Evolutionary conservation across 495 filamentous ascomycete genomes (phyloP), one percentile per base, ranked within the genome.

Genomic region (Aspergillus affinis): DNA sequence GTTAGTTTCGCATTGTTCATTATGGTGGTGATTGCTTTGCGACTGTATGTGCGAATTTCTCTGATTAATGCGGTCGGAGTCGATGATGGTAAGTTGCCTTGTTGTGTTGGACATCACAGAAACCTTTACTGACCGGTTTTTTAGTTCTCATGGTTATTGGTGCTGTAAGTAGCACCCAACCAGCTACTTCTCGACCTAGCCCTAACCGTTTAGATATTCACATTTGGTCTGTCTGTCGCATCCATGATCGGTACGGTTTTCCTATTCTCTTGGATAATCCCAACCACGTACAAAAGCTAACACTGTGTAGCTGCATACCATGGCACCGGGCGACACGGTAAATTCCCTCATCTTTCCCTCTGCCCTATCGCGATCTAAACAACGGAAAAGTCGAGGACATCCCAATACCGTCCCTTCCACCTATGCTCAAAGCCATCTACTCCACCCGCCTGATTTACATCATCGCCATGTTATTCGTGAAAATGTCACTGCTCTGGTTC

Each of bases 351-450:
- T 49, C 48, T 2, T 26, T 10, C 18, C n/a, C 48, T 15, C 36
- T 6, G 7, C 6, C 4, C 7, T n/a, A 7, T 32, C 30, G 1
- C 6, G 3, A 20, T 21, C 18, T 20, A 20, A 26, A 1, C 7
- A 5, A 3, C 2, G 19, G 1, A 3, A 32, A 32, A 49, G 48
- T 49, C 48, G 9, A 49, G 7, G 48, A 49, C 7, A 49, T 49
- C 7, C 48, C 19, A 19, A 49, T 10, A 17, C 6, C 18, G 5
- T 20, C 18, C 48, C n/a, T 49, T 2, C 9, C 23, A 9, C 48
- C 48, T 6, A 49, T 49, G 48, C 48, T 49, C 7, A 49, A 49
- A 15, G 48, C 23, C 8, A 49, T 49, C 7, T 49, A 49, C 48
- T 20, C 48, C 0, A 26, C 48, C 6, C 48, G 48, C 23, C 48